Evolutionary conservation across 495 filamentous ascomycete species (phyloP), one percentile per base, ranked within the genome.

Genomic region (Penicillium odoratum): DNA sequence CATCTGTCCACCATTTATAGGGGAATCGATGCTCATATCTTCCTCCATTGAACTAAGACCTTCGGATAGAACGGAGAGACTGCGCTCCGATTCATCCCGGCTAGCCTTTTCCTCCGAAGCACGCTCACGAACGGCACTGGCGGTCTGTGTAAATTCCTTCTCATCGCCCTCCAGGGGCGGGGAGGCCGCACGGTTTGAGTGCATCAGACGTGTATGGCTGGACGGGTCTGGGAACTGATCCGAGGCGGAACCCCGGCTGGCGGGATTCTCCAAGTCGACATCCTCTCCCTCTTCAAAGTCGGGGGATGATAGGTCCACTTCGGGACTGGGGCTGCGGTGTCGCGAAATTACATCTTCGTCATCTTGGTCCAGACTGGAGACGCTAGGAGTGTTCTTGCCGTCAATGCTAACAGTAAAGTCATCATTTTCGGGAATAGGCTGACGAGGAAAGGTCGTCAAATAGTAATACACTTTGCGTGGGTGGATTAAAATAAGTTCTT

Each of bases 391-490:
- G 44, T 78, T 72, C 55, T 78, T 81, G 53, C 79, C 74, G 56
- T 79, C 71, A 45, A 76, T 58, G 51, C 61, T 70, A 10, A 70
- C 71, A 56, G 69, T 73, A 45, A 81, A 70, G 63, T 82, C 81
- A 38, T 81, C 82, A 51, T 84, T 83, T 63, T 91, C 87, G 1
- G 93, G 92, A 26, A 98, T 83, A 46, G 90, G 85, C 71, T 95
- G 92, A 62, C 85, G 90, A 48, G 89, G 85, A 59, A 77, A 85
- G 7, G 90, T 96, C 38, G 91, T 94, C 49, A 98, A 84, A 74
- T 90, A 97, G 72, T 93, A 98, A 75, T 96, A 98, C 52, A 96
- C 92, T 74, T 94, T 91, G 66, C 91, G 89, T 26, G 94, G 94
- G 66, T 98, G 93, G 38, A 93, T 87, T 30, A 90, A 85, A 66